Conservation (phyloP, 345 rosid species). For the Melastoma malabathricum region DNA sequence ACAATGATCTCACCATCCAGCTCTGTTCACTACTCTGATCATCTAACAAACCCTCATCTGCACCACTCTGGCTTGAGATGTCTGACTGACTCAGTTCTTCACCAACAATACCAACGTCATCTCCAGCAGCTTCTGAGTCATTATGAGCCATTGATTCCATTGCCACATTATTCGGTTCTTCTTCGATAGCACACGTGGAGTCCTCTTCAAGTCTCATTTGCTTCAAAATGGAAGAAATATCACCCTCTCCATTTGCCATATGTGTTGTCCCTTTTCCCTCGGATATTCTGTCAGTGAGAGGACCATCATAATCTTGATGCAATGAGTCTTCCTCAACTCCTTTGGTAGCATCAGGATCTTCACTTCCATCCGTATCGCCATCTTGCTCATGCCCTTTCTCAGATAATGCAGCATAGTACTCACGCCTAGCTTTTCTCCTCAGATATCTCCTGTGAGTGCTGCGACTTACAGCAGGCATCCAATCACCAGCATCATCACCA, state of each 20-base stretch:
- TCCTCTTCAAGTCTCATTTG: conserved; percentile 71
- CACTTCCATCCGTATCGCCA: conserved; percentile 19
- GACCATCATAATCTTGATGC: conserved; percentile 6
- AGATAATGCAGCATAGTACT: conserved; percentile 27
- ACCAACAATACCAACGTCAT: conserved; percentile 12
- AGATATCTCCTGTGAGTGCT: conserved; percentile 76
- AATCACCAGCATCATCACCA: conserved; percentile 55
- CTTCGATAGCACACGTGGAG: conserved; percentile 26
- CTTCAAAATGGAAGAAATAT: conserved; percentile 34
- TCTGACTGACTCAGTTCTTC: conserved; percentile 32
- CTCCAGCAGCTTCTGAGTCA: conserved; percentile 16
- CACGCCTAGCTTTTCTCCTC: conserved; percentile 66
- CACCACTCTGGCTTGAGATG: conserved; percentile 37
- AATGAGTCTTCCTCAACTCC: conserved; percentile 9
- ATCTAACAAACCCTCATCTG: conserved; percentile 41
- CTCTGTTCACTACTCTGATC: conserved; percentile 79
- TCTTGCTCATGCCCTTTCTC: conserved; percentile 52
- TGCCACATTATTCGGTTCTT: conserved; percentile 12
- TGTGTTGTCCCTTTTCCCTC: conserved; percentile 18
- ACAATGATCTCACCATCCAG: conserved; percentile 69
- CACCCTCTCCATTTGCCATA: conserved; percentile 16
- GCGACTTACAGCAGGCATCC: conserved; percentile 89
- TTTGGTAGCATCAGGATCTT: conserved; percentile 10
- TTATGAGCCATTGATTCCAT: conserved; percentile 11
- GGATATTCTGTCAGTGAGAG: conserved; percentile 12